Evolutionary conservation across 2,329 filamentous ascomycete genomes (phyloP), one percentile per base, ranked within the genome.

Genomic region (Curvularia eragrostidis): DNA sequence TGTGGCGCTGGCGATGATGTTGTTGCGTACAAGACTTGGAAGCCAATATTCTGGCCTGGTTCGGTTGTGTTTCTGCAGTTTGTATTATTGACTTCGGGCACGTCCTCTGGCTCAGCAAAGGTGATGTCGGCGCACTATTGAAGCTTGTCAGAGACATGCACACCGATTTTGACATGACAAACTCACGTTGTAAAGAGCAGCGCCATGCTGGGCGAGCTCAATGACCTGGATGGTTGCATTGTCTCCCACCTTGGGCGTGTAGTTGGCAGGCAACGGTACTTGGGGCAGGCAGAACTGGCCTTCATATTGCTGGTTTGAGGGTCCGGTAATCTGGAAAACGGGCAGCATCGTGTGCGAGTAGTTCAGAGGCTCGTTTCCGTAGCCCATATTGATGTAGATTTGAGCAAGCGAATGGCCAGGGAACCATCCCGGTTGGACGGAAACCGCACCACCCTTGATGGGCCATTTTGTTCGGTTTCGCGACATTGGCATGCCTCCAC

Each of bases 391-490:
- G 79, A 98, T 82, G 80, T 96, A 97, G 74, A 97, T 84, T 68
- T 92, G 86, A 18, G 93, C 94, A 5, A 87, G 89, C 34, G 85
- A 77, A 76, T 98, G 95, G 63, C 95, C 95, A 57, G 89, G 87
- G 82, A 97, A 97, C 95, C 95, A 98, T 71, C 94, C 95, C 0
- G 95, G 95, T 74, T 98, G 94, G 70, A 97, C 84, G 48, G 92
- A 85, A 59, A 99, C 72, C n/a, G 93, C 92, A 61, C 95, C 95
- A 66, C 95, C 95, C 28, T 80, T 86, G 48, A 92, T 84, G 15
- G 95, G 93, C 95, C 95, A 98, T 80, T 89, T 91, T 13, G 95
- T 97, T 62, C 94, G 88, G 80, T 99, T 98, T 43, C 79, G 83
- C 0, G 91, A 90, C 36, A 86, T 85, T 46, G 83, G 82, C 81